These are phyloP conservation scores for Quercus alba DNA, from an alignment of 306 rosid species.

Conservation along the genomic window DNA sequence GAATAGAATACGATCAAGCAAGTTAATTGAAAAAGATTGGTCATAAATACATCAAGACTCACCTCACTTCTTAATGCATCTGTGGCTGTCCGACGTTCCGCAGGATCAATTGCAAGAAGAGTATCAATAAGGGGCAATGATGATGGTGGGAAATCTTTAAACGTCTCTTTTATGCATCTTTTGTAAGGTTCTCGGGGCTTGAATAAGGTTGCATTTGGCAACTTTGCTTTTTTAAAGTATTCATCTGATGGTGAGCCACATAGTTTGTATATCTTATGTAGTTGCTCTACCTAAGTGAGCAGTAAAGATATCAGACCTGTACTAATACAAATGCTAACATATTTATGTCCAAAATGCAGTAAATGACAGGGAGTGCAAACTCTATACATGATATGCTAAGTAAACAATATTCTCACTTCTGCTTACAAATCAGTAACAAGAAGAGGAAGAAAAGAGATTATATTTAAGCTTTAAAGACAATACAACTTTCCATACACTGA, in stretches of 20 bases:
- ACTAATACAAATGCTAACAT: neutral
- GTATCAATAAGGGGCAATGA: conserved; percentile 73
- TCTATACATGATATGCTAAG: neutral
- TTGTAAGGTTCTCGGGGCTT: conserved; percentile 84
- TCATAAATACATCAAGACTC: conserved; percentile 24
- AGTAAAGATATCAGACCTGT: conserved; percentile 25
- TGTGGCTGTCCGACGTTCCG: conserved; percentile 76
- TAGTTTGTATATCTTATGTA: conserved; percentile 90
- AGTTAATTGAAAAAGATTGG: conserved; percentile 8
- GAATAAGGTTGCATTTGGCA: conserved; percentile 86
- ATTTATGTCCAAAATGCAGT: neutral
- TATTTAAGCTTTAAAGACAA: neutral
- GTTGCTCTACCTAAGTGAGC: conserved; percentile 77
- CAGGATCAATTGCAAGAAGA: conserved; percentile 91
- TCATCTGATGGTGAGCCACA: conserved; percentile 98
- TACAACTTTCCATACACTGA: neutral
- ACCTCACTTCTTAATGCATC: conserved; percentile 82
- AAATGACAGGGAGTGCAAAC: neutral
- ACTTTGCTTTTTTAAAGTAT: conserved; percentile 78
- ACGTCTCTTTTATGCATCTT: conserved; percentile 68
- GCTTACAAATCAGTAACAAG: neutral
- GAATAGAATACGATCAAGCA: neutral
- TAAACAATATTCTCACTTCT: neutral
- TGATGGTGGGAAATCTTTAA: conserved; percentile 76
- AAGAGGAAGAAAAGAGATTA: neutral